Base-by-base conservation (phyloP, 805 yeast genomes). In the Dipodascus albidus region DNA sequence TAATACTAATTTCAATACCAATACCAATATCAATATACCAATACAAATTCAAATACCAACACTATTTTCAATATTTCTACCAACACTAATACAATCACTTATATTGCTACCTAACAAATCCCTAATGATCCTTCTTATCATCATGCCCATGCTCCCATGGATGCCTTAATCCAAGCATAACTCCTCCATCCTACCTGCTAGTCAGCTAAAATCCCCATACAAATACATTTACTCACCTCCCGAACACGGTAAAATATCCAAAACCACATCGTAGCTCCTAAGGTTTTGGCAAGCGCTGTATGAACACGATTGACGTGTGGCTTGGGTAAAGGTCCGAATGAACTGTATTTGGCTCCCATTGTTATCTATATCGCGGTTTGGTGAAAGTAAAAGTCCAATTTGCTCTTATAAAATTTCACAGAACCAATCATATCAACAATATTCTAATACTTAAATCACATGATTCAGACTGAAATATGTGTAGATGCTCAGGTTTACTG, bases 211-310 rank as follows among this genome's bases (percentile, higher is more conserved):
- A 27, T 27, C 33, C 33, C 33, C 33, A 27, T 6, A 27, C 23
- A 22, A 21, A 23, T 9, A 17, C 23, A 21, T 22, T 3, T 31
- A 58, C 66, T 52, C 48, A 62, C 91, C 66, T 85, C 82, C 70
- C 83, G 82, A 48, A 85, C 74, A 67, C 96, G 76, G 75, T 85
- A 87, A 64, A 87, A 75, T 57, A 87, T 77, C 86, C 91, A 87
- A 70, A 86, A 87, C 86, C 93, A 85, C 87, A 85, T 83, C 52
- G 89, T 76, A 42, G 91, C 95, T 9, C 96, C 96, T 47, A 87
- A 74, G 20, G 76, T 67, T 61, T 83, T 83, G 49, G 87, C 77
- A 20, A 82, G 75, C 68, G 80, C 73, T 54, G 78, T 75, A 62
- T 82, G 77, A 47, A 76, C 69, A 1, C 77, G 70, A 44, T 81